phyloP scores from a whole-genome alignment of 192 early-diverging fungal genomes.

The Mortierella alpina region DNA sequence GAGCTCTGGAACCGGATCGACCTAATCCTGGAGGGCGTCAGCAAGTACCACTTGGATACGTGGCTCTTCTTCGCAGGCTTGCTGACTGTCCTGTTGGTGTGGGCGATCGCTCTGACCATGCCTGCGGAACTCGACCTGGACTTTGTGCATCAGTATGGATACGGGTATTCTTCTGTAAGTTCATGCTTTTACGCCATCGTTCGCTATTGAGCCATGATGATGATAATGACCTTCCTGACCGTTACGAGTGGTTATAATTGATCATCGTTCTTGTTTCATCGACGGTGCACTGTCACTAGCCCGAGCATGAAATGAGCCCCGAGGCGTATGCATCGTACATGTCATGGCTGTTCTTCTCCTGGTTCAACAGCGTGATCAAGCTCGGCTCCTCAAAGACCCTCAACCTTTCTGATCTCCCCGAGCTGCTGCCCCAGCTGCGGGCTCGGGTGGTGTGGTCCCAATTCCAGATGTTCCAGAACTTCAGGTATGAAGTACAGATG shows the following conservation, averaged over 20 bases:
- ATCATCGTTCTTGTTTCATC: not conserved
- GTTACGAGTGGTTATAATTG: not conserved
- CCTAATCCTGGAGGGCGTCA: conserved; percentile 4
- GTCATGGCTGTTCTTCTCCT: conserved; percentile 52
- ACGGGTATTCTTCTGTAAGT: conserved; percentile 52
- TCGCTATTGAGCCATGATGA: not conserved
- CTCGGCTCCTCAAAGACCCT: conserved; percentile 52
- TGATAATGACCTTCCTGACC: not conserved
- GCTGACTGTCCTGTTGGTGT: conserved; percentile 10
- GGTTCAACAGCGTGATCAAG: conserved; percentile 51
- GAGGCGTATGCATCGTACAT: conserved; percentile 50
- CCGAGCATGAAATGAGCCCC: conserved; percentile 41
- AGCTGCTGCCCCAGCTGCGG: conserved; percentile 37
- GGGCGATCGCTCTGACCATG: conserved; percentile 34
- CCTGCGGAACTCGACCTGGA: conserved; percentile 46
- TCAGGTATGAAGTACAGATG: not conserved
- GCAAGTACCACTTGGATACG: conserved; percentile 9
- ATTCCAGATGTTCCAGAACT: conserved; percentile 36
- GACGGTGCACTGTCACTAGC: conserved; percentile 4
- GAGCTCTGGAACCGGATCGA: conserved; percentile 36
- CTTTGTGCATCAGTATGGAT: conserved; percentile 49
- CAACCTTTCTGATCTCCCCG: conserved; percentile 53
- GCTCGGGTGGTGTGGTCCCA: conserved; percentile 51
- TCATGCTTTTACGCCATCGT: not conserved
- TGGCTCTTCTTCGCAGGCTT: conserved; percentile 22